Conservation (phyloP, 2,329 filamentous ascomycete genomes). For the Xylaria sp. region DNA sequence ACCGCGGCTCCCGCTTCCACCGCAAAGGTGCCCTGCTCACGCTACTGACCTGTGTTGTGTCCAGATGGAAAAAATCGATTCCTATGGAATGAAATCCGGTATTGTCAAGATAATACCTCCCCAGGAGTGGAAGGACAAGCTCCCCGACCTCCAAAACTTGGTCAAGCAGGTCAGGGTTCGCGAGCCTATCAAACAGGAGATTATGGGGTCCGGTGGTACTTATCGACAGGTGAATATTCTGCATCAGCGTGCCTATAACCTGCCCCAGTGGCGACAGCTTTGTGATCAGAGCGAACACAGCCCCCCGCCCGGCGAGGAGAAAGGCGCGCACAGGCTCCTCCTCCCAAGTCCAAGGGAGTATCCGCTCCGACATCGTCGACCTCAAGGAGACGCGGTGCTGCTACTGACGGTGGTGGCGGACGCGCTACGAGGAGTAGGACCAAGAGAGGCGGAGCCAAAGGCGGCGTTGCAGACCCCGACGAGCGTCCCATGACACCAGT, state of each 20-base stretch:
- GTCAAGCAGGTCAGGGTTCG: slow-evolving; percentile 92
- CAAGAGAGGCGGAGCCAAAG: slow-evolving; percentile 47
- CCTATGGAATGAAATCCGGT: slow-evolving; percentile 95
- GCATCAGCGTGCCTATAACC: slow-evolving; percentile 93
- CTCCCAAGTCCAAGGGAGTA: slow-evolving; percentile 55
- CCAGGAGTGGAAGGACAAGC: slow-evolving; percentile 85
- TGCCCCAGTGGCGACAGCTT: slow-evolving; percentile 92
- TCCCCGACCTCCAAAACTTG: slow-evolving; percentile 79
- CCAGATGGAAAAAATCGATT: slow-evolving; percentile 81
- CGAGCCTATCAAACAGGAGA: slow-evolving; percentile 98
- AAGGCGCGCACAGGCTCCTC: slow-evolving; percentile 64
- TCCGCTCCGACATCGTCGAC: slow-evolving; percentile 42
- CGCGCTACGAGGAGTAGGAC: slow-evolving; percentile 47
- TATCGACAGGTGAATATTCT: slow-evolving; percentile 98
- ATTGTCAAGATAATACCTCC: slow-evolving; percentile 97
- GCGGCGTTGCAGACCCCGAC: slow-evolving; percentile 48
- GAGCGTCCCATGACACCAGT: slow-evolving; percentile 65
- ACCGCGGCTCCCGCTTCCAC: neutral
- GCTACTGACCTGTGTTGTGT: slow-evolving; percentile 34
- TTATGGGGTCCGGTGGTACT: slow-evolving; percentile 91
- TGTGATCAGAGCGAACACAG: slow-evolving; percentile 96
- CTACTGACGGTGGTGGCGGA: slow-evolving; percentile 28
- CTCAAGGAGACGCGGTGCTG: slow-evolving; percentile 50
- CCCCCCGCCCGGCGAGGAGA: slow-evolving; percentile 90
- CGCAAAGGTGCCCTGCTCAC: slow-evolving; percentile 30